Evolutionary conservation across 257 asterid genomes (phyloP).

Genomic region (Penstemon eatonii): DNA sequence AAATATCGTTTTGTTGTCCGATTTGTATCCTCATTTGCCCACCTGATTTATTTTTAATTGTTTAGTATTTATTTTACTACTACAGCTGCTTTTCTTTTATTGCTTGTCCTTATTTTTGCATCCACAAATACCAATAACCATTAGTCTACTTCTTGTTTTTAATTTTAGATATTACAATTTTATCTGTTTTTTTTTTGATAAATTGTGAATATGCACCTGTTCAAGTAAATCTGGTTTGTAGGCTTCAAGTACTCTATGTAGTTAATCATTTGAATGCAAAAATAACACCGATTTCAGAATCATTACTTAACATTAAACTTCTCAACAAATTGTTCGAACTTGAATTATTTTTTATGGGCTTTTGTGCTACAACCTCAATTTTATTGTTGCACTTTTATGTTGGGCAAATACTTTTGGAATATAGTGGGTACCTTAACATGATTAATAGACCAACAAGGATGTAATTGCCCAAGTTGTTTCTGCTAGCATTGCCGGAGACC

Average conservation of each 20-base stretch:
- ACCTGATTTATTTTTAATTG: not conserved
- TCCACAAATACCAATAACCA: not conserved
- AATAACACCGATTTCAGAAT: too few relatives aligned
- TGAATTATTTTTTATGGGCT: not conserved
- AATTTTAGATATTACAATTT: not conserved
- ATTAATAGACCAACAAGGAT: constrained; percentile 63
- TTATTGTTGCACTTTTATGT: not conserved
- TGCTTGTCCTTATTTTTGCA: not conserved
- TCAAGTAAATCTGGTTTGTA: not conserved
- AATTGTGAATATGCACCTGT: not conserved
- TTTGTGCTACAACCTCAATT: not conserved
- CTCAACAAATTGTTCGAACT: not conserved
- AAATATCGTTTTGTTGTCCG: constrained; percentile 77
- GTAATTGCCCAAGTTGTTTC: constrained; percentile 70
- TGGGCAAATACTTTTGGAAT: not conserved
- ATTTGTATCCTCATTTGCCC: constrained; percentile 52
- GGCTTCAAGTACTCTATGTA: not conserved
- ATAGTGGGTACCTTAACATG: constrained; percentile 36
- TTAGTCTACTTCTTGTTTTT: not conserved
- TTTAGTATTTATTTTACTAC: not conserved
- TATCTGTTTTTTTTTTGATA: not conserved
- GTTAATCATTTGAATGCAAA: too few relatives aligned
- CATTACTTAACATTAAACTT: too few relatives aligned
- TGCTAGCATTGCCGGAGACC: constrained; percentile 83
- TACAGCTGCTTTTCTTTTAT: not conserved